Base-by-base conservation (phyloP, 768 basidiomycete species). In the Leucosporidium yakuticum region DNA sequence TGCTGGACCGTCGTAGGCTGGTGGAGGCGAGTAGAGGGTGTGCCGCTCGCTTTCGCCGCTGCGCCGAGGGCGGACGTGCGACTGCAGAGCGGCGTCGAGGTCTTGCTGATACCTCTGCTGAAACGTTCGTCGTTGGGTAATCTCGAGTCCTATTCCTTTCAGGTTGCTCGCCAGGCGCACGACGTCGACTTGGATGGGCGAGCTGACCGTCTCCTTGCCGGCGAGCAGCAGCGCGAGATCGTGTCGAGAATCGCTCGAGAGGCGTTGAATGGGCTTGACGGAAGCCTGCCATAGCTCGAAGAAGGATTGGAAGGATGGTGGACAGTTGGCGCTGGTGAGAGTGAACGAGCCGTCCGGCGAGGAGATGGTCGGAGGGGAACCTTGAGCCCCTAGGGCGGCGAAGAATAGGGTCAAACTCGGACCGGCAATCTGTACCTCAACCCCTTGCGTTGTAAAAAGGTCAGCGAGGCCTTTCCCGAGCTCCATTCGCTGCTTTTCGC, bases 391-490 rank as follows among this genome's bases (percentile, higher is more conserved):
- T 9, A 92, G 80, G 0, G 91, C 90, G 0, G 89, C 88, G 78
- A 91, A 93, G 79, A 89, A 92, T 0, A 93, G 82, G 69, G 88
- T 89, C 20, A 93, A 80, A 0, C 90, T 88, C 20, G 90, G 90
- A 0, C 89, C 89, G 86, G 62, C 62, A 21, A 27, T 39, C 29
- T 63, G 57, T 17, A 68, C 65, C 34, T 56, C 56, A 39, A 60
- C 54, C 48, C 53, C 64, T 58, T 48, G 0, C 2, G 39, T 15
- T 3, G 11, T 44, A 15, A 15, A 44, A 8, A 15, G 39, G 17
- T 44, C 39, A 44, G 39, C 39, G 6, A 8, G 2, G 11, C 2
- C 39, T 44, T 44, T 15, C 39, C 34, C 39, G 14, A 44, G 39
- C 39, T 44, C 39, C 11, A 8, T 15, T 44, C 14, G 39, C 39